Evolutionary conservation across 192 early-diverging fungal genomes (phyloP), one percentile per base, ranked within the genome.

Genomic region (Funneliformis geosporum): DNA sequence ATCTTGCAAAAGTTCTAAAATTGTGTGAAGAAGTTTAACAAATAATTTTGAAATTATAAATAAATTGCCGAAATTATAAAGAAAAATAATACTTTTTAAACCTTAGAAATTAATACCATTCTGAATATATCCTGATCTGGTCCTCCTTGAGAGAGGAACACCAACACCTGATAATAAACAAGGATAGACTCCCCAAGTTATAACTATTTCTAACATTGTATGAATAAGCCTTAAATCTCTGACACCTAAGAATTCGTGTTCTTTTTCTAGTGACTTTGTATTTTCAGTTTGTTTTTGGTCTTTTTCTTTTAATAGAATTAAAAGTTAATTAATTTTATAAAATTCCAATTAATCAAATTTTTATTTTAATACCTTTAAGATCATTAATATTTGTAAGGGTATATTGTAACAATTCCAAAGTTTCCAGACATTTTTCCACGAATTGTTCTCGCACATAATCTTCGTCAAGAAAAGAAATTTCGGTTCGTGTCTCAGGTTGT

Each of bases 141-240:
- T 86, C 33, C 93, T 88, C 55, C 88, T 84, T 11, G 84, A 84
- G 46, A 94, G 80, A 8, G 90, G 89, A 59, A 95, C 84, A 1
- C 94, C 94, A 0, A 94, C 90, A 16, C 92, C 93, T 0, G 87
- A 87, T 25, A 89, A 76, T 28, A 94, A 82, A 42, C 86, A 87
- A 1, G 94, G 94, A 73, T 89, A 88, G 12, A 95, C 80, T 9
- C 92, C 92, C 89, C 90, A 90, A 42, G 83, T 91, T 4, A 92
- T 85, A 47, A 91, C 82, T 44, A 91, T 86, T 81, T 93, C 90
- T 14, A 93, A 76, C 72, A 93, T 84, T 23, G 90, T 92, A 75
- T 91, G 86, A 27, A 93, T 82, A 59, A 90, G 81, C 44, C 90
- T 82, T 39, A 90, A 81, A 80, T 93, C 92, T 76, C 85, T 82